Conservation (phyloP, 257 asterid species). For the Solanum paucissectum region DNA sequence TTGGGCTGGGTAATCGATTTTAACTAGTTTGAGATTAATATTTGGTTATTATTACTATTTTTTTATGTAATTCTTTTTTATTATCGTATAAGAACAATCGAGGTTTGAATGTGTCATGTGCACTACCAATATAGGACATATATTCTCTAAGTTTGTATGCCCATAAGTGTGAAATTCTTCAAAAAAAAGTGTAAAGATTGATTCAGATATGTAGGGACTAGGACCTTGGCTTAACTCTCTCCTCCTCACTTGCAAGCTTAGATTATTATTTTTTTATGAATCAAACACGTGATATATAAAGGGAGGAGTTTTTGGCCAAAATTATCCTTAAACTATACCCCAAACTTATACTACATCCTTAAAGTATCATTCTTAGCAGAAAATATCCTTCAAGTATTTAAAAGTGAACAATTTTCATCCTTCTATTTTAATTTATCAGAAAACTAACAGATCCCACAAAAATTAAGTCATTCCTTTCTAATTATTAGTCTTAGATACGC, state of each 20-base stretch:
- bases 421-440: too few relatives aligned
- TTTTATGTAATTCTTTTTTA: not conserved
- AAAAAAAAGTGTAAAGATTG: not conserved
- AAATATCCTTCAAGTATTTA: too few relatives aligned
- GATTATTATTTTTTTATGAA: not conserved
- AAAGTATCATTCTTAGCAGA: too few relatives aligned
- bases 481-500: too few relatives aligned
- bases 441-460: too few relatives aligned
- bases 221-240: not conserved
- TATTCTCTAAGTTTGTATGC: not conserved
- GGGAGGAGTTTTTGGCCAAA: not conserved
- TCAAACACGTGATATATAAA: not conserved
- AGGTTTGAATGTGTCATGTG: too few relatives aligned
- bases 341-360: too few relatives aligned
- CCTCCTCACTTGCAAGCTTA: not conserved
- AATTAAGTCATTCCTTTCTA: too few relatives aligned
- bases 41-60: not conserved
- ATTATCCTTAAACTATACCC: too few relatives aligned
- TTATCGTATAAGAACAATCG: not conserved
- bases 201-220: not conserved
- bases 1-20: not conserved
- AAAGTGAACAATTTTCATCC: too few relatives aligned
- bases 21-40: not conserved
- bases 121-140: not conserved
- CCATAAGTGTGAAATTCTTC: not conserved